Evolutionary conservation across 129 eudicot genomes (phyloP).

Genomic region (Tagetes erecta): DNA sequence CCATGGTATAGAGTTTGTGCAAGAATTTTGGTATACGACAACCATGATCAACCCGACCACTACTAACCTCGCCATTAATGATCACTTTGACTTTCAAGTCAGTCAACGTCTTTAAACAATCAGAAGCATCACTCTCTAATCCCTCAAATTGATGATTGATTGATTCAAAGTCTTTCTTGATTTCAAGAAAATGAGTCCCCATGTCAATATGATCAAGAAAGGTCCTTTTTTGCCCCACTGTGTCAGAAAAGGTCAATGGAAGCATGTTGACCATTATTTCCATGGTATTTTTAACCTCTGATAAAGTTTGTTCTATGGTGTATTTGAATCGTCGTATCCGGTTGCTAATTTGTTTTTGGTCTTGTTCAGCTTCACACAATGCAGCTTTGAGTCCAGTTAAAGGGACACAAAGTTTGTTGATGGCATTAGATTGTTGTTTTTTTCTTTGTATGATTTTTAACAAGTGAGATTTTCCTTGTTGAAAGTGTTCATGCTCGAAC

Average conservation of each 20-base stretch:
- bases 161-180: conserved; percentile 13
- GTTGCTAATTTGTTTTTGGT: conserved; percentile 7
- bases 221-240: conserved; percentile 5
- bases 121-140: neutral
- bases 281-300: neutral
- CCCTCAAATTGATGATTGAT: neutral
- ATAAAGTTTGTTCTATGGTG: neutral
- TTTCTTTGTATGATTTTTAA: conserved; percentile 5
- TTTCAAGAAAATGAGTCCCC: neutral
- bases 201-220: neutral
- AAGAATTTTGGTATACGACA: conserved; percentile 11
- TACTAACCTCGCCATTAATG: neutral
- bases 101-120: neutral
- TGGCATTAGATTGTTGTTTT: conserved; percentile 1
- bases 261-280: neutral
- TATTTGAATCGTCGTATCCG: conserved; percentile 2
- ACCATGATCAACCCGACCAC: neutral
- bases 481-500: conserved; percentile 19
- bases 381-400: conserved; percentile 3
- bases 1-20: conserved; percentile 26
- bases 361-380: neutral
- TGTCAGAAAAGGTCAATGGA: neutral
- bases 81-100: neutral
- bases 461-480: conserved; percentile 10
- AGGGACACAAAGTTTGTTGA: neutral